These are phyloP conservation scores for Solanum arcanum DNA, from an alignment of 257 asterid species.

Conservation along the genomic window DNA sequence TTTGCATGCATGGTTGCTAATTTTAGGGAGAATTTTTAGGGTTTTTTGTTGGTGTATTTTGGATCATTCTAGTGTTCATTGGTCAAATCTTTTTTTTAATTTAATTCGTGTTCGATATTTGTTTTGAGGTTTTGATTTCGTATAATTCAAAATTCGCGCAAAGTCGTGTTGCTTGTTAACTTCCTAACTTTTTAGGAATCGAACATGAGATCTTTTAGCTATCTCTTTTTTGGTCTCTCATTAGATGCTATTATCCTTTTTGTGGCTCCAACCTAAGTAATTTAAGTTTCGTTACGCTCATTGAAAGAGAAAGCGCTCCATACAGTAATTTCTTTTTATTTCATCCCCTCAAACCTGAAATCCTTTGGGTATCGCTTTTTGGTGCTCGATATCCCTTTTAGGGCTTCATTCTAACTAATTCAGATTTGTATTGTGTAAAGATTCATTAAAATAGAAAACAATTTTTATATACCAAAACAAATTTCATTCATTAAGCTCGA, in stretches of 20 bases:
- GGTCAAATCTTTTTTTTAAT: not conserved
- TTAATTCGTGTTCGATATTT: not conserved
- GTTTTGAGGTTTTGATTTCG: not conserved
- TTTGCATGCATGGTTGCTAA: not conserved
- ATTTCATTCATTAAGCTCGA: accelerated
- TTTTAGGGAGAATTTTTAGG: not conserved
- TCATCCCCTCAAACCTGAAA: not conserved
- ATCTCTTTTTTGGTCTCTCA: not conserved
- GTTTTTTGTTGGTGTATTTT: not conserved
- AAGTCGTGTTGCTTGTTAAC: not conserved
- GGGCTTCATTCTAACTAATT: not conserved
- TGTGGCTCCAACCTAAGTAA: not conserved
- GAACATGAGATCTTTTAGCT: not conserved
- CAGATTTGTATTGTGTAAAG: not conserved
- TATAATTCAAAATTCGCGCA: not conserved
- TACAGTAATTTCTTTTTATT: not conserved
- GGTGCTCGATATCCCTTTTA: not conserved
- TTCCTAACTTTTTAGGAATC: not conserved
- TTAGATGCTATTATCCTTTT: accelerated
- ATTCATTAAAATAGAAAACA: not conserved
- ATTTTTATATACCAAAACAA: not conserved
- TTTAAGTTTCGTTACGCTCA: not conserved
- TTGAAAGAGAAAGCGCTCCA: not conserved
- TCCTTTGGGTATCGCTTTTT: not conserved
- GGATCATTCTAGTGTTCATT: not conserved